These are phyloP conservation scores for Solanum clarkiae DNA, from an alignment of 257 asterid species.

Conservation along the genomic window DNA sequence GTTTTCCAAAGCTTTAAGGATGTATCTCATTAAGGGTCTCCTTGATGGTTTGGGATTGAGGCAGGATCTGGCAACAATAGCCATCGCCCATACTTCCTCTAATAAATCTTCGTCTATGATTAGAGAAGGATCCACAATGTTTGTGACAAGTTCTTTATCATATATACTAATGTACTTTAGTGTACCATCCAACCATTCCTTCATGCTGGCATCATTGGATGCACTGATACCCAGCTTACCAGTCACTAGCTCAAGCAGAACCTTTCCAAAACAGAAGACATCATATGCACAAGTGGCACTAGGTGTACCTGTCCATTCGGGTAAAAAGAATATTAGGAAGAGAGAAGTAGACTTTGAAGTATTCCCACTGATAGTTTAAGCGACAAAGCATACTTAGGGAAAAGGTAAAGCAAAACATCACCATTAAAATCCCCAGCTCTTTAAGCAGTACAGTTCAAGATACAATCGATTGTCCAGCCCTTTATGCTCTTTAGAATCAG, in stretches of 20 bases:
- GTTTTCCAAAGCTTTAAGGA: conserved; percentile 84
- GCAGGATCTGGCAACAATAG: conserved; percentile 83
- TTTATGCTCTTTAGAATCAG: background rate
- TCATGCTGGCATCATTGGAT: conserved; percentile 40
- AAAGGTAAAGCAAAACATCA: background rate
- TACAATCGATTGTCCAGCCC: background rate
- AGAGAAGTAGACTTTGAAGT: background rate
- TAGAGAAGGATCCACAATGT: conserved; percentile 73
- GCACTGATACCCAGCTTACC: conserved; percentile 91
- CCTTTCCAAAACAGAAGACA: conserved; percentile 89
- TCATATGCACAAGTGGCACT: conserved; percentile 71
- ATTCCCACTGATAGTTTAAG: background rate
- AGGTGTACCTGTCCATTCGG: conserved; percentile 34
- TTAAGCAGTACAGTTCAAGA: background rate
- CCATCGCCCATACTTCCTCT: conserved; percentile 99
- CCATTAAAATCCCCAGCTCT: background rate
- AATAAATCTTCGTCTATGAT: conserved; percentile 81
- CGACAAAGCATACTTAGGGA: background rate
- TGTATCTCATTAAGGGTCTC: conserved; percentile 87
- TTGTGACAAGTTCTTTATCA: conserved; percentile 84
- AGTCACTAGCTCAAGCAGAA: conserved; percentile 83
- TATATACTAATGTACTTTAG: conserved; percentile 62
- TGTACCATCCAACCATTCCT: conserved; percentile 62
- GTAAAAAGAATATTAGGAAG: background rate
- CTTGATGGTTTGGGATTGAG: conserved; percentile 78